Evolutionary conservation across 768 basidiomycete species (phyloP), one percentile per base, ranked within the genome.

Genomic region (Hypholoma fasciculare): DNA sequence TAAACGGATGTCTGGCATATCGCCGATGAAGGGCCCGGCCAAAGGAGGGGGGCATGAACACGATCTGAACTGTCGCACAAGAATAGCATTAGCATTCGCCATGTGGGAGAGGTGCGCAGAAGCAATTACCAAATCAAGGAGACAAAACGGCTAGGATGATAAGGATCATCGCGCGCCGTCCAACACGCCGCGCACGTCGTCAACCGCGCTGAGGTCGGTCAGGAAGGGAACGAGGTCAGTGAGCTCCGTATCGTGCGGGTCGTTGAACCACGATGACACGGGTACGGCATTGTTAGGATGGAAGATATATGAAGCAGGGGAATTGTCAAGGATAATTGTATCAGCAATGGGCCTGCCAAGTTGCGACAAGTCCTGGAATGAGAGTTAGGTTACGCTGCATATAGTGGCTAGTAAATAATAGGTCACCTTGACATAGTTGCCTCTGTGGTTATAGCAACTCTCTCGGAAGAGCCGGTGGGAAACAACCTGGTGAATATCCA

Each of bases 191-290:
- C 97, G 82, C 48, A 98, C 91, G 72, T 99, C 97, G 57, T 88
- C 88, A 36, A 95, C 94, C 23, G 81, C 78, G 36, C 78, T 83
- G 37, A 99, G 81, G 74, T 99, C 97, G 37, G 91, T 77, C 61
- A 99, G 82, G 83, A 99, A 98, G 27, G 95, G 94, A 56, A 95
- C 88, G 52, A 98, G 78, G 74, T 98, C 96, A 40, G 93, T 97
- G 62, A 99, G 82, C 72, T 98, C 96, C 48, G 96, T 96, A 70
- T 98, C 96, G 67, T 98, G 96, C 9, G 96, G 96, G 74, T 95
- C 95, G 72, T 98, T 98, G 79, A 99, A 99, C 97, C 97, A 99
- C 57, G 93, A 95, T 43, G 96, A 98, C 60, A 99, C 96, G 12
- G 97, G 97, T 4, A 98, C 96, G 39, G 97, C 97, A 71, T 98